These are phyloP conservation scores for Eudorina sp. DNA, from an alignment of 139 green algal species.

Conservation along the genomic window DNA sequence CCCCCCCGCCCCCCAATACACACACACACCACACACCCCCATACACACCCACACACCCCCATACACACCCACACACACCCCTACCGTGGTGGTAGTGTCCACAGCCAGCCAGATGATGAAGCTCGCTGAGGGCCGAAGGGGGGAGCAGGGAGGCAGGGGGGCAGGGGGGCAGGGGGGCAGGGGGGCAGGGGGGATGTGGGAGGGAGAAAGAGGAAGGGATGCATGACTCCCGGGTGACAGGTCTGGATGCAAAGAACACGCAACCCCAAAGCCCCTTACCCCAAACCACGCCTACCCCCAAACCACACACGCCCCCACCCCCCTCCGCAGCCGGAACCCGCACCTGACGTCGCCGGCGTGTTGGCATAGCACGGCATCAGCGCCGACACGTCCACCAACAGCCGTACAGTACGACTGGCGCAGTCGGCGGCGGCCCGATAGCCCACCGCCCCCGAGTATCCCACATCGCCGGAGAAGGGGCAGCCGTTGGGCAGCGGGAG, in stretches of 20 bases:
- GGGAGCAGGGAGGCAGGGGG: neutral
- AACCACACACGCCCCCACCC: too few relatives aligned
- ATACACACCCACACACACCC: too few relatives aligned
- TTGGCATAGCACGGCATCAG: slow-evolving; percentile 4
- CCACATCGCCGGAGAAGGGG: neutral
- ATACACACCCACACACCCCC: too few relatives aligned
- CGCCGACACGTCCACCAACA: slow-evolving; percentile 6
- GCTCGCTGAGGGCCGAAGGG: neutral
- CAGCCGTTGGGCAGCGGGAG: neutral
- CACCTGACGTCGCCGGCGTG: neutral
- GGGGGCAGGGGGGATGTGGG: neutral
- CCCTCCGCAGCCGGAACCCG: too few relatives aligned
- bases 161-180: neutral
- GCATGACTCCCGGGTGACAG: neutral
- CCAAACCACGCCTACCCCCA: too few relatives aligned
- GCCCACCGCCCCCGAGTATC: neutral
- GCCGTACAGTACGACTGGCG: too few relatives aligned
- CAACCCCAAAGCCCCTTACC: too few relatives aligned
- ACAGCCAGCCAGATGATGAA: slow-evolving; percentile 6
- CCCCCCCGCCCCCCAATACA: too few relatives aligned
- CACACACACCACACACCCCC: too few relatives aligned
- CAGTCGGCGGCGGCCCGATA: neutral
- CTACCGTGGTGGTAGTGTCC: neutral
- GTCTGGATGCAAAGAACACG: too few relatives aligned
- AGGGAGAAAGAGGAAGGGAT: neutral